Evolutionary conservation across 176 grass and related monocot genomes (phyloP).

Genomic region (Melocanna baccifera): DNA sequence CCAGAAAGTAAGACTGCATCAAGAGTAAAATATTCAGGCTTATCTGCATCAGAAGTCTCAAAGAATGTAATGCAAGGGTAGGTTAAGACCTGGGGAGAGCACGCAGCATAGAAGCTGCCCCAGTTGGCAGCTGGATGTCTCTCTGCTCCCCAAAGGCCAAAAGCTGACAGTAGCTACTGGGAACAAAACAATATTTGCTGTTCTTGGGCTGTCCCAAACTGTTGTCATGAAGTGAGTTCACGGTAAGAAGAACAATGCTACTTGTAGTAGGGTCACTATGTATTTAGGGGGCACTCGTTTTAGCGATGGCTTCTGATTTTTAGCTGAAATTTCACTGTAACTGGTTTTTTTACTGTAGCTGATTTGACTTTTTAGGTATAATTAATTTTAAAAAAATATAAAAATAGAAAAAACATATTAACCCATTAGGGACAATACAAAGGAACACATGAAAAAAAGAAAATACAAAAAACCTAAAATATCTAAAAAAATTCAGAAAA

Average conservation of each 20-base stretch:
- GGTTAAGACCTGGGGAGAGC: conserved; percentile 11
- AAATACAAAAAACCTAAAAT: no score
- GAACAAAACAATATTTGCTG: neutral
- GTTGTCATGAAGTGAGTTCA: conserved; percentile 13
- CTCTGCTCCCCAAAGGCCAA: conserved; percentile 23
- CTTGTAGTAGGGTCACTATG: no score
- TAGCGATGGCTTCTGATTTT: no score
- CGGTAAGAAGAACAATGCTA: neutral
- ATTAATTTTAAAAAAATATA: no score
- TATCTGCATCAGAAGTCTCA: conserved; percentile 7
- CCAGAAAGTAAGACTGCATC: conserved; percentile 22
- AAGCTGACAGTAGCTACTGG: conserved; percentile 5
- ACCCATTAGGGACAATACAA: no score
- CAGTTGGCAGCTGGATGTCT: conserved; percentile 34
- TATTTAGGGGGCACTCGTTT: no score
- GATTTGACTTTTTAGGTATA: no score
- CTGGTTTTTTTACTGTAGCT: no score
- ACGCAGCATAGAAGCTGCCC: conserved; percentile 18
- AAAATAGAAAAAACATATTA: no score
- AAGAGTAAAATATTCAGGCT: neutral
- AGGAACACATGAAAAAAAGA: no score
- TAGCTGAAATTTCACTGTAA: no score
- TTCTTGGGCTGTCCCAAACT: conserved; percentile 24
- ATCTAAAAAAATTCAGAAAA: no score
- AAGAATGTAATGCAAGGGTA: conserved; percentile 13